phyloP scores from a whole-genome alignment of 2,329 filamentous ascomycete genomes.

The Ascochyta pisi region DNA sequence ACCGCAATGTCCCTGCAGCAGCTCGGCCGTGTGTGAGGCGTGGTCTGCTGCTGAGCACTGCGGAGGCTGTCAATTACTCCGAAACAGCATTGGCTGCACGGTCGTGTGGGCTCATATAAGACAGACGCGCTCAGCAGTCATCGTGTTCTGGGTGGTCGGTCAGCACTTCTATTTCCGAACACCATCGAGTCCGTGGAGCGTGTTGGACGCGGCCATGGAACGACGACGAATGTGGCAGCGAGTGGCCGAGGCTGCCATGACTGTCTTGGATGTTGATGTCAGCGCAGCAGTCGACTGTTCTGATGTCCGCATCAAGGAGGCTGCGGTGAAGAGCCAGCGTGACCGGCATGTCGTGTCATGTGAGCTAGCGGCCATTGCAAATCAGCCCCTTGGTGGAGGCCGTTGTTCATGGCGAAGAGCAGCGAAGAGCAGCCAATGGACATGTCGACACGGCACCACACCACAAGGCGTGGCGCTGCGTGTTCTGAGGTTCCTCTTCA shows the following conservation, averaged over 20 bases:
- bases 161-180: slow-evolving; percentile 15
- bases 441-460: not conserved
- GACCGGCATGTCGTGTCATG: not conserved
- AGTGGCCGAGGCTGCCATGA: not conserved
- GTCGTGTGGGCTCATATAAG: slow-evolving; percentile 7
- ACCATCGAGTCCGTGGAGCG: not conserved
- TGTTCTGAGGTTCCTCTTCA: slow-evolving; percentile 14
- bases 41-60: slow-evolving; percentile 5
- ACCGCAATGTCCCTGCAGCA: slow-evolving; percentile 25
- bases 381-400: slow-evolving; percentile 14
- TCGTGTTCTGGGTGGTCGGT: slow-evolving; percentile 12
- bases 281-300: not conserved
- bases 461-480: not conserved
- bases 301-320: not conserved
- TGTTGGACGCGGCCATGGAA: not conserved
- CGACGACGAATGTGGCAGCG: not conserved
- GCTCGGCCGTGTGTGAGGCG: slow-evolving; percentile 7
- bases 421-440: no score
- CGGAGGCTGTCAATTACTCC: slow-evolving; percentile 20
- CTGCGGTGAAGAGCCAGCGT: not conserved
- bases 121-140: slow-evolving; percentile 8
- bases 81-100: slow-evolving; percentile 21
- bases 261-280: not conserved
- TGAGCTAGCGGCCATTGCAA: not conserved
- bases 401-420: not conserved